These are phyloP conservation scores for Cercospora brassicicola DNA, from an alignment of 2,329 filamentous ascomycete genomes.

Conservation along the genomic window DNA sequence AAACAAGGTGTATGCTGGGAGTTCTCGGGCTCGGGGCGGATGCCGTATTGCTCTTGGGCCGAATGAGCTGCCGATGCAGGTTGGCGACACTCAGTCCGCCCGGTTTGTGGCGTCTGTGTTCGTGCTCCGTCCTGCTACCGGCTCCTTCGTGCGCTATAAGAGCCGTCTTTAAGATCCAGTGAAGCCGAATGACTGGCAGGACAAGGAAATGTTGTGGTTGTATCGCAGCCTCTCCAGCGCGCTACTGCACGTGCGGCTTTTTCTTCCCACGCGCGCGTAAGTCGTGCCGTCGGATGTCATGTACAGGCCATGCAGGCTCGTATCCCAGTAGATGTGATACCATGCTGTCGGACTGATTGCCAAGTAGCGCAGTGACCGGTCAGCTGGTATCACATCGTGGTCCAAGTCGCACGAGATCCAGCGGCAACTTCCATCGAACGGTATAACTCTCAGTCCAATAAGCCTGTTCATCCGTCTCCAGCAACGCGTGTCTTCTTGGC, in stretches of 20 bases:
- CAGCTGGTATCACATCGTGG: not conserved
- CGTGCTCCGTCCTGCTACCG: not conserved
- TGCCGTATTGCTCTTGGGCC: not conserved
- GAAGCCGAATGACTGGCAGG: not conserved
- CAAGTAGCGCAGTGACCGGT: not conserved
- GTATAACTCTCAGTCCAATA: not conserved
- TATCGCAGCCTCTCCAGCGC: not conserved
- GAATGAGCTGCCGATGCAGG: not conserved
- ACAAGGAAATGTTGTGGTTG: not conserved
- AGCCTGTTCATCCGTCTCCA: not conserved
- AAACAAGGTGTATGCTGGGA: not conserved
- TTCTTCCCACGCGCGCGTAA: not conserved
- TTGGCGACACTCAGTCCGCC: not conserved
- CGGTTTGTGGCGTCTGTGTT: not conserved
- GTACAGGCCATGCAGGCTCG: not conserved
- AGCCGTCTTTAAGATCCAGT: not conserved
- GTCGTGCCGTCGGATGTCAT: not conserved
- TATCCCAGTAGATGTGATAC: not conserved
- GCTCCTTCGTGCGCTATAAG: not conserved
- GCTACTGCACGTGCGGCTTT: not conserved
- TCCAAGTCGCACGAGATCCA: not conserved
- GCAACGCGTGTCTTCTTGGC: not conserved
- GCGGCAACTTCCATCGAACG: not conserved
- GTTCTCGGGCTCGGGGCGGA: not conserved
- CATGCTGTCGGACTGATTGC: not conserved